Evolutionary conservation across 352 stramenopile genomes (phyloP), one percentile per base, ranked within the genome.

Genomic region (Globisporangium paroecandrum): DNA sequence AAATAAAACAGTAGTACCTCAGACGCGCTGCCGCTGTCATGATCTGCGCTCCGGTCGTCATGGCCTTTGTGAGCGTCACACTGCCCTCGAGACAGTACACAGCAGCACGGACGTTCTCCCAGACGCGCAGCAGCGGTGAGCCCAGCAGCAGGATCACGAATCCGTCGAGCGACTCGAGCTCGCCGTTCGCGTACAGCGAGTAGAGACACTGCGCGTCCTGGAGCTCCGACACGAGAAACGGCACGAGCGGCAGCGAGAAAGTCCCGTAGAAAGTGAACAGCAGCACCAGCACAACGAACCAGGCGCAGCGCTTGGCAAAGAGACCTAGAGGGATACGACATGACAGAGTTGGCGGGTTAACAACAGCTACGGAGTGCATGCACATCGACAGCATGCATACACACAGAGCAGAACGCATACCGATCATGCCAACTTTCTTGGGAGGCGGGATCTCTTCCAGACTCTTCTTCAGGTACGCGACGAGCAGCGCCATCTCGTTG

Each of bases 61-160:
- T 68, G 13, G 77, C 83, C 51, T 82, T 87, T 1, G 82, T 79
- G 41, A 93, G 76, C 15, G 77, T 82, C 43, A 90, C 75, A 29
- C 79, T 85, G 9, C 77, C 79, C 69, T 94, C 84, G 15, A 95
- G 67, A 53, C 82, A 91, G 60, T 92, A 90, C 43, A 92, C 76
- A 12, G 74, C 79, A 0, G 78, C 77, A 64, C 91, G 90, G 8
- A 89, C 49, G 64, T 95, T 95, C 60, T 79, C 68, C 87, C 85
- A 94, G 47, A 95, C 82, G 25, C 72, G 77, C 32, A 87, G 55
- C 13, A 93, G 69, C 25, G 85, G 83, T 3, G 87, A 93, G n/a
- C 73, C 84, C 13, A 89, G 69, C 64, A 94, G 63, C 63, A 92
- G 73, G 29, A 95, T 77, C 59, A 91, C 85, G 24, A 91, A 64